A percentile compares a stretch with the other conserved stretches of the same genome.
Evolutionary conservation across 2,329 filamentous ascomycete genomes (phyloP).

Genomic region (Colletotrichum sublineola): DNA sequence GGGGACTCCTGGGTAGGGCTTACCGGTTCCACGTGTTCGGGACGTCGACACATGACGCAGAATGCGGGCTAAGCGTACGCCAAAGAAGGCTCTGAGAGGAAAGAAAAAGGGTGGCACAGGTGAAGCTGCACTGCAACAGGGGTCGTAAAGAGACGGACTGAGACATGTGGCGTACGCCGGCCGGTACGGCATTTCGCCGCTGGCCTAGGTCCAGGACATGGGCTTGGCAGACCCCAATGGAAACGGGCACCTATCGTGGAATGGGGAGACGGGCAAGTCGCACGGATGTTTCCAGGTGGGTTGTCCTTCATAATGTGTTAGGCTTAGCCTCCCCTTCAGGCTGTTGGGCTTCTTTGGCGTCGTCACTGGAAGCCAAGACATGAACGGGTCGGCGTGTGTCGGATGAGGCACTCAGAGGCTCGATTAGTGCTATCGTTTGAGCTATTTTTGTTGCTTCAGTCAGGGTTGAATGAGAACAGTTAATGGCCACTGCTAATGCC

Average conservation of each 20-base stretch:
- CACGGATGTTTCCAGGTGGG: constrained; percentile 17
- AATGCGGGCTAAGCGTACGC: neutral
- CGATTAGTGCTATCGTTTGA: neutral
- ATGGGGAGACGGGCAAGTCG: constrained; percentile 15
- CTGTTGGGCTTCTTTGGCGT: neutral
- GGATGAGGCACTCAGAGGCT: constrained; percentile 32
- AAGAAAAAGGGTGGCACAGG: constrained; percentile 30
- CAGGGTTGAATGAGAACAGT: neutral
- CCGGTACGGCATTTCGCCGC: constrained; percentile 33
- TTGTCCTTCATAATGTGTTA: constrained; percentile 15
- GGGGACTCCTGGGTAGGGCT: neutral
- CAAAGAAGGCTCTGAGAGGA: constrained; percentile 20
- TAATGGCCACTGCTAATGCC: neutral
- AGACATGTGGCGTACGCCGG: constrained; percentile 28
- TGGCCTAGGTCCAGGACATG: constrained; percentile 2
- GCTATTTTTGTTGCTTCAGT: constrained; percentile 21
- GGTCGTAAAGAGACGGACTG: constrained; percentile 21
- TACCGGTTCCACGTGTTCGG: constrained; percentile 35
- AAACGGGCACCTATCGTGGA: constrained; percentile 11
- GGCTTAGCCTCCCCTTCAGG: neutral
- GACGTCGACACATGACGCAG: neutral
- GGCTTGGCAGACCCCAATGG: neutral
- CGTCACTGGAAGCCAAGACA: constrained; percentile 12
- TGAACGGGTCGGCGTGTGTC: constrained; percentile 20
- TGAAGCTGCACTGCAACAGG: constrained; percentile 29